Evolutionary conservation across 257 asterid genomes (phyloP), one percentile per base, ranked within the genome.

Genomic region (Solanum clarkiae): DNA sequence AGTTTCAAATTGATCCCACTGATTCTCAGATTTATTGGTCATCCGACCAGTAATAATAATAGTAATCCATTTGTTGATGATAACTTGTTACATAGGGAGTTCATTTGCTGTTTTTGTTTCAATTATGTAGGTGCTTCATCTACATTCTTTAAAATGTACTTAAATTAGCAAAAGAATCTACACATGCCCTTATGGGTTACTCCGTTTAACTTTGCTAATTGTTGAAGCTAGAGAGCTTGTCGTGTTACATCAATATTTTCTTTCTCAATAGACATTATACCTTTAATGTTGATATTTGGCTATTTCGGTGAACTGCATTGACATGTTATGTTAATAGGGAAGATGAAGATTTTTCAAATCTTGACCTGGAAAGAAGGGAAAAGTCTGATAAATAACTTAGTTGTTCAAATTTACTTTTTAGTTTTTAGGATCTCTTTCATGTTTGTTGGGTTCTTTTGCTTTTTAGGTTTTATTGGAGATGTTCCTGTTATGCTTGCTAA

Each of bases 401-500:
- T 15, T 15, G 13, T 51, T 77, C 45, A 51, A 77, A 51, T 18
- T 16, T 77, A 10, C 24, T 51, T 20, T 22, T 51, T 24, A 15
- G 26, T 77, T 26, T 74, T 75, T 75, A 24, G 81, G 60, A 77
- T 24, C 45, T 49, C 59, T 53, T 87, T 68, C 47, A 57, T 22
- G 40, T 65, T 83, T 17, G 16, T 10, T 42, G 75, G 84, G 65
- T 69, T 16, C 49, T 88, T 80, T 70, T 83, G 54, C 22, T 4
- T 26, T 70, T 75, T 84, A 97, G 98, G 99, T 87, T 90, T 84
- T 81, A 95, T 97, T 84, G 98, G 97, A 77, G 93, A 95, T 81
- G 93, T 90, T 69, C 99, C 99, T 49, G 94, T 97, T 65, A 93
- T 97, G 94, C 91, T 97, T 83, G 99, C 98, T 86, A 95, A 97